phyloP scores from a whole-genome alignment of 306 rosid genomes.

The Nissolia schottii region DNA sequence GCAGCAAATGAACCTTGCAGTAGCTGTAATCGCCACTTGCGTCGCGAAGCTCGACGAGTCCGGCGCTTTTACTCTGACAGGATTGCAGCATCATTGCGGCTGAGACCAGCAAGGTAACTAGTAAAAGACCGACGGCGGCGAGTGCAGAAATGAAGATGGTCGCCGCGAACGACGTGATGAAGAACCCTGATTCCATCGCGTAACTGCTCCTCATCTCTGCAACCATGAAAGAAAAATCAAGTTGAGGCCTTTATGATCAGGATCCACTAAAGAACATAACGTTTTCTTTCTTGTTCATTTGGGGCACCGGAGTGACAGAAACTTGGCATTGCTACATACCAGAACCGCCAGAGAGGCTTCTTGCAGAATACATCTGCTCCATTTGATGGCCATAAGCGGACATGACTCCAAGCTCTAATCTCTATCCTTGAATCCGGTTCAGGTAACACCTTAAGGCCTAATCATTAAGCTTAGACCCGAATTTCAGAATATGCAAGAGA shows the following conservation, averaged over 20 bases:
- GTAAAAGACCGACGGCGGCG: slow-evolving; percentile 50
- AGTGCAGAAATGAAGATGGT: slow-evolving; percentile 58
- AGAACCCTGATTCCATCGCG: slow-evolving; percentile 68
- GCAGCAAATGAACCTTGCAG: slow-evolving; percentile 56
- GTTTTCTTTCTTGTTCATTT: neutral
- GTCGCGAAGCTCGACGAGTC: slow-evolving; percentile 48
- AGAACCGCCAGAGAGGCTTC: slow-evolving; percentile 53
- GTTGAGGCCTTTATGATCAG: neutral
- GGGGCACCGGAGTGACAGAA: neutral
- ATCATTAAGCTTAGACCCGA: neutral
- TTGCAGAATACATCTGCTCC: slow-evolving; percentile 61
- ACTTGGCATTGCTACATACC: slow-evolving; percentile 42
- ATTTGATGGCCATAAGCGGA: slow-evolving; percentile 73
- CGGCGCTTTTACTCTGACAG: slow-evolving; percentile 59
- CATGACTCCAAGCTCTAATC: slow-evolving; percentile 14
- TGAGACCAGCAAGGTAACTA: slow-evolving; percentile 62
- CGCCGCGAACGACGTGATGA: slow-evolving; percentile 67
- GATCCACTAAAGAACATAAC: neutral
- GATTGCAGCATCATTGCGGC: slow-evolving; percentile 77
- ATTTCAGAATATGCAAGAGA: neutral
- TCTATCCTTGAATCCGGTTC: slow-evolving; percentile 18
- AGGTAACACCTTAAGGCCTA: slow-evolving; percentile 7
- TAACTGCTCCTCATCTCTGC: slow-evolving; percentile 62
- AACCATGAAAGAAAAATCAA: slow-evolving; percentile 20
- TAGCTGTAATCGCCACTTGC: slow-evolving; percentile 31